Conservation (phyloP, 495 filamentous ascomycete genomes). For the Lasiosphaeria miniovina region DNA sequence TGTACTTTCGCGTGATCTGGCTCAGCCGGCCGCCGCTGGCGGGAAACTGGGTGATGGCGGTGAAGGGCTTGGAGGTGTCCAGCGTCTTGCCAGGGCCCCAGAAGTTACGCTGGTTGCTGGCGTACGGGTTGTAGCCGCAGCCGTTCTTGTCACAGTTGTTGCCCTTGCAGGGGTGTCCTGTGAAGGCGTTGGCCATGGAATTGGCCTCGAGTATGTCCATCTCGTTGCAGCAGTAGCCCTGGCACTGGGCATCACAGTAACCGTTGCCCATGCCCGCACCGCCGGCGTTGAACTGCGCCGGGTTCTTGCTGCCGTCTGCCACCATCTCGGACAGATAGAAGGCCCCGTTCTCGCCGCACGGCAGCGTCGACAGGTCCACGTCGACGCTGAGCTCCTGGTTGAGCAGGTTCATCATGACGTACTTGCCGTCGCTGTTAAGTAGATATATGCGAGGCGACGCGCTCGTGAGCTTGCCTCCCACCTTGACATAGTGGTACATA, state of each 20-base stretch:
- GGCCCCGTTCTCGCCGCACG: slow-evolving; percentile 71
- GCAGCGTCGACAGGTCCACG: slow-evolving; percentile 63
- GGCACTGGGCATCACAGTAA: slow-evolving; percentile 75
- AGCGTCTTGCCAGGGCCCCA: slow-evolving; percentile 52
- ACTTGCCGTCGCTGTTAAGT: slow-evolving; percentile 48
- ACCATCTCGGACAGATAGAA: slow-evolving; percentile 69
- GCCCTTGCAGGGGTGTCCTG: slow-evolving; percentile 62
- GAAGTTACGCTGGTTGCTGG: slow-evolving; percentile 51
- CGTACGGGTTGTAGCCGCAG: slow-evolving; percentile 48
- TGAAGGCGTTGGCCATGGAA: slow-evolving; percentile 53
- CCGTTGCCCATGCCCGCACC: slow-evolving; percentile 71
- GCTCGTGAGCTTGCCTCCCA: slow-evolving; percentile 36
- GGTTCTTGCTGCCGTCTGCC: slow-evolving; percentile 53
- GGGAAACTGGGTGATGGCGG: slow-evolving; percentile 68
- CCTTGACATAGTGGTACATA: slow-evolving; percentile 54
- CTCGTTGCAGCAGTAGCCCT: slow-evolving; percentile 67
- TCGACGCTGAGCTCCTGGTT: slow-evolving; percentile 67
- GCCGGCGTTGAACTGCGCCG: slow-evolving; percentile 56
- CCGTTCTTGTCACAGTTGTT: slow-evolving; percentile 51
- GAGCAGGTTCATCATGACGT: slow-evolving; percentile 58
- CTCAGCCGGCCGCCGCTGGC: slow-evolving; percentile 42
- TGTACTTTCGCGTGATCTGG: slow-evolving; percentile 16
- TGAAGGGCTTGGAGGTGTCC: slow-evolving; percentile 59
- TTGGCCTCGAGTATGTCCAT: slow-evolving; percentile 76
- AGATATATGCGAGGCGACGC: slow-evolving; percentile 64